phyloP scores from a whole-genome alignment of 768 basidiomycete species.

The Lactifluus subvellereus region DNA sequence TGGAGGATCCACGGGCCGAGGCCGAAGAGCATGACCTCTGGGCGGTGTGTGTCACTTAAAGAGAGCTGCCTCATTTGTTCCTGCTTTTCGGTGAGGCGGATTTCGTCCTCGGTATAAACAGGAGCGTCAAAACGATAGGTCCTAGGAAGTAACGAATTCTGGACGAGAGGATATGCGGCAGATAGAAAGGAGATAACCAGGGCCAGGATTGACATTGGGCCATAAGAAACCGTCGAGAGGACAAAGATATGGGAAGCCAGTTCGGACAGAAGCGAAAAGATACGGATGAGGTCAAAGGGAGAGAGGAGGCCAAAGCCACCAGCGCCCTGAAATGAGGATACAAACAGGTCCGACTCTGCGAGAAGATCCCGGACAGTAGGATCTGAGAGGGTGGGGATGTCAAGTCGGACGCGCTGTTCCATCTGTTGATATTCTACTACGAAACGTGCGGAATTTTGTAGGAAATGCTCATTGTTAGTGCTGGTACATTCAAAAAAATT shows the following conservation, averaged over 20 bases:
- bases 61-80: slow-evolving; percentile 72
- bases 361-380: slow-evolving; percentile 68
- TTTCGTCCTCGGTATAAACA: slow-evolving; percentile 49
- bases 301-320: slow-evolving; percentile 75
- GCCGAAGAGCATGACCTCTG: slow-evolving; percentile 77
- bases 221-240: slow-evolving; percentile 56
- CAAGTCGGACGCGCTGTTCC: slow-evolving; percentile 68
- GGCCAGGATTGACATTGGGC: slow-evolving; percentile 47
- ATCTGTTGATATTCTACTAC: slow-evolving; percentile 75
- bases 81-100: slow-evolving; percentile 59
- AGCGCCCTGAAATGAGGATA: slow-evolving; percentile 68
- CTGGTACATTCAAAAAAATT: slow-evolving; percentile 35
- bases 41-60: slow-evolving; percentile 68
- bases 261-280: slow-evolving; percentile 66
- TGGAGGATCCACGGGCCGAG: slow-evolving; percentile 80
- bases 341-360: slow-evolving; percentile 83
- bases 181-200: slow-evolving; percentile 59
- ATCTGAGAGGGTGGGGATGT: slow-evolving; percentile 73
- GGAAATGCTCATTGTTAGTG: slow-evolving; percentile 62
- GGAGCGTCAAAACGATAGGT: slow-evolving; percentile 41
- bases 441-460: slow-evolving; percentile 67
- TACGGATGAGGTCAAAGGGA: slow-evolving; percentile 71
- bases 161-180: slow-evolving; percentile 51
- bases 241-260: slow-evolving; percentile 66
- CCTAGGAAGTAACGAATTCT: slow-evolving; percentile 51